Percentiles rank a stretch among this genome's conserved stretches.
phyloP scores from a whole-genome alignment of 2,329 filamentous ascomycete species.

The Colletotrichum sp. region DNA sequence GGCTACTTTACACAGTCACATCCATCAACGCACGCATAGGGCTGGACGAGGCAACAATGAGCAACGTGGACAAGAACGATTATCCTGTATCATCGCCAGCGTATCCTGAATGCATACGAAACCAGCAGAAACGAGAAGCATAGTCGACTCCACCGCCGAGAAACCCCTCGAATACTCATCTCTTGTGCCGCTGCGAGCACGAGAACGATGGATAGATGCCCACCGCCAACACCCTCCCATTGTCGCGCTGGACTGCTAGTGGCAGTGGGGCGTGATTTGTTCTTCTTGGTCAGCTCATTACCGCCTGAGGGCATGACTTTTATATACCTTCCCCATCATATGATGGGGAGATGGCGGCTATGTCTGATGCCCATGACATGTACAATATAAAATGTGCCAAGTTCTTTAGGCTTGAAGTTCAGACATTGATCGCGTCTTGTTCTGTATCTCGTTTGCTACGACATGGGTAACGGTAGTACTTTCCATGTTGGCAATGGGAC shows the following conservation, averaged over 20 bases:
- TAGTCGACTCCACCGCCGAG: not conserved
- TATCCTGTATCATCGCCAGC: fast-evolving
- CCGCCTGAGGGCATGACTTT: not conserved
- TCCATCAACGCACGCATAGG: not conserved
- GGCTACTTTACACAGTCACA: too few species aligned
- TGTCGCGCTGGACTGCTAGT: fast-evolving
- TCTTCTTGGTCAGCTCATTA: not conserved
- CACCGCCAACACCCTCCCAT: fast-evolving
- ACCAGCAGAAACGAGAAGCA: not conserved
- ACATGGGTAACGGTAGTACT: fast-evolving
- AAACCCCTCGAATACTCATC: not conserved
- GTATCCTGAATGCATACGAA: not conserved
- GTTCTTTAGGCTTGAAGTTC: too few species aligned
- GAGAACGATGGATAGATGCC: not conserved
- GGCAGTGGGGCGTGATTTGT: too few species aligned
- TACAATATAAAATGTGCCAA: not conserved
- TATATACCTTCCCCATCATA: not conserved
- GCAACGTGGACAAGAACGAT: fast-evolving
- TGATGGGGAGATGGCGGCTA: not conserved
- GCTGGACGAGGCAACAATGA: not conserved
- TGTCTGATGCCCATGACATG: fast-evolving
- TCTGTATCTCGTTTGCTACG: too few species aligned
- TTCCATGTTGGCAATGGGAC: not conserved
- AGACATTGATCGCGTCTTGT: too few species aligned
- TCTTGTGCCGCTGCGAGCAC: not conserved